These are phyloP conservation scores for Hibiscus tridactylites DNA, from an alignment of 345 rosid species.

Conservation along the genomic window DNA sequence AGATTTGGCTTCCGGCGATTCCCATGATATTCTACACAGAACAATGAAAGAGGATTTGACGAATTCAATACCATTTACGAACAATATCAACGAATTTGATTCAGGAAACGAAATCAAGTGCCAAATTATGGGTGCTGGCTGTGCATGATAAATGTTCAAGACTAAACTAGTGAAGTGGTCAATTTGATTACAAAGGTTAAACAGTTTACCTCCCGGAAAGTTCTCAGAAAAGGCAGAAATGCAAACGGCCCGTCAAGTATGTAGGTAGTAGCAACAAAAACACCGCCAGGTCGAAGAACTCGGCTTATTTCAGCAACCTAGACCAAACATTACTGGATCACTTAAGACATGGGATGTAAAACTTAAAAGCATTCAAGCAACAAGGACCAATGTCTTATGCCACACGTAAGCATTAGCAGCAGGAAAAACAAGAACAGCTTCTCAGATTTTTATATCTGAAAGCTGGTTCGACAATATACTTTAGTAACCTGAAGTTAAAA, in stretches of 20 bases:
- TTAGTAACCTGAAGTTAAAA: background rate
- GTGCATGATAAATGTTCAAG: constrained; percentile 7
- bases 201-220: constrained; percentile 46
- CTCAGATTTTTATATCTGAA: background rate
- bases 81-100: background rate
- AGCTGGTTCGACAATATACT: background rate
- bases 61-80: background rate
- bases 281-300: constrained; percentile 78
- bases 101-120: background rate
- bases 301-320: constrained; percentile 89
- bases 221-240: constrained; percentile 39
- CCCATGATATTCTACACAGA: constrained; percentile 33
- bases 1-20: constrained; percentile 41
- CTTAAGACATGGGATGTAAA: background rate
- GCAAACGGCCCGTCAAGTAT: constrained; percentile 54
- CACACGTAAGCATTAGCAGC: background rate
- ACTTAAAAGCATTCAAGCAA: background rate
- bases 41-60: background rate
- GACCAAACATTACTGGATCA: constrained; percentile 3
- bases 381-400: background rate
- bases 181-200: constrained; percentile 10
- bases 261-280: constrained; percentile 69
- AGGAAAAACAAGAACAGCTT: background rate
- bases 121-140: background rate
- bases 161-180: background rate